A percentile compares a stretch with the other conserved stretches of the same genome.
These are phyloP conservation scores for Epichloe bromicola DNA, from an alignment of 2,329 filamentous ascomycete species.

Conservation along the genomic window DNA sequence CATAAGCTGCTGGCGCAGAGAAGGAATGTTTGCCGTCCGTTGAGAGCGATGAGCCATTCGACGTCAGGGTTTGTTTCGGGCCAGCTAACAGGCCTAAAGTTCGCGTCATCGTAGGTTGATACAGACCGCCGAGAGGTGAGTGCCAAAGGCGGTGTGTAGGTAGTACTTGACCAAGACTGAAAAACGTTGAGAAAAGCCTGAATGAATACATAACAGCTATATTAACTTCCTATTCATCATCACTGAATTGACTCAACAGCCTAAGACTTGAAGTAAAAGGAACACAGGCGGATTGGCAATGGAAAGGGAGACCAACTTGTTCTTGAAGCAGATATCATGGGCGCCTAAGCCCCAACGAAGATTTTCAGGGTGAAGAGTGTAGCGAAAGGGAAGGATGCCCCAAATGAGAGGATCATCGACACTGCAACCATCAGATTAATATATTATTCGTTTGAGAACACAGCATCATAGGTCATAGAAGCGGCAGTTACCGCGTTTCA, in stretches of 20 bases:
- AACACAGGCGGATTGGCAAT: not conserved
- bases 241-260: not conserved
- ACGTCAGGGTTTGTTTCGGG: constrained; percentile 34
- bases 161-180: constrained; percentile 77
- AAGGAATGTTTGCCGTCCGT: constrained; percentile 56
- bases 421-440: constrained; percentile 30
- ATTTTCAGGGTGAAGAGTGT: constrained; percentile 59
- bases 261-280: too few species aligned
- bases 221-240: not conserved
- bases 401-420: constrained; percentile 91
- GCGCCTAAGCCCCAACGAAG: constrained; percentile 83
- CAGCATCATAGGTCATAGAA: not conserved
- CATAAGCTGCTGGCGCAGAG: constrained; percentile 58
- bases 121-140: constrained; percentile 69
- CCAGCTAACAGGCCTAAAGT: constrained; percentile 71
- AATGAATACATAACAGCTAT: constrained; percentile 1
- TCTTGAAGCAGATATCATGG: constrained; percentile 90
- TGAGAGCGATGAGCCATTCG: constrained; percentile 37
- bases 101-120: constrained; percentile 79
- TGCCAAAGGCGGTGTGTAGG: constrained; percentile 75
- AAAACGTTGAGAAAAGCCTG: constrained; percentile 64
- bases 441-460: not conserved
- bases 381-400: constrained; percentile 70
- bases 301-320: constrained; percentile 42
- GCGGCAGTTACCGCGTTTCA: not conserved